Base-by-base conservation (phyloP, 352 stramenopile species). In the Phytopythium kandeliae region DNA sequence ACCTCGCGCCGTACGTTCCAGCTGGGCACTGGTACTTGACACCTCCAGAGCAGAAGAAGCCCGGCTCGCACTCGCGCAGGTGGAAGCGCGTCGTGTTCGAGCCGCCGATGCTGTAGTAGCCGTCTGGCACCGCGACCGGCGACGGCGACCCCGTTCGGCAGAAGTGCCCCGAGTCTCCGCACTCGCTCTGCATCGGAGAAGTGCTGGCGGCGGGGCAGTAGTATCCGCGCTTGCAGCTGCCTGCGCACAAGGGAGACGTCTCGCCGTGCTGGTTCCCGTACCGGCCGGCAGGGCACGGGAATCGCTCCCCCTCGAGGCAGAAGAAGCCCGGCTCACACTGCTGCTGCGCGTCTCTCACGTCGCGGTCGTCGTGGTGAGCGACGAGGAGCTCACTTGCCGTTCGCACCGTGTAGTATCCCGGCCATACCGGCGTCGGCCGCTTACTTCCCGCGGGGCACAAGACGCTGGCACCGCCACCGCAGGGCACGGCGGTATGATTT, bases 11-110 rank as follows among this genome's bases (percentile, higher is more conserved):
- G 26, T 74, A 96, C 2, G 69, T 84, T 10, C 87, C 87, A 10
- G 67, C 62, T 9, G 86, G 79, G 37, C 87, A 97, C 43, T 89
- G 63, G 19, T 71, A 77, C 48, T 77, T 75, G 48, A 85, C 38
- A 8, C 82, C 85, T n/a, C 67, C 46, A 2, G 68, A 33, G 58
- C 85, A 97, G 44, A 82, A 97, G 49, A 74, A 83, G 12, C 85
- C 84, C 31, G 60, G 55, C n/a, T 87, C 72, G 34, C 88, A 96
- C 24, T 67, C 53, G 10, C 49, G 54, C 63, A 92, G 70, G n/a
- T 67, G 60, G 31, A 81, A 85, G 2, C 79, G 78, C 33, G 75
- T 89, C 8, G 54, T 58, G 59, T 84, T 85, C 5, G 60, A 73
- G 35, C 44, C 49, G 13, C 74, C 78, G n/a, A 87, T 43, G 11